A percentile compares a stretch with the other conserved stretches of the same genome.
Conservation (phyloP, 371 early-diverging fungal species). For the Mortierella sp. region DNA sequence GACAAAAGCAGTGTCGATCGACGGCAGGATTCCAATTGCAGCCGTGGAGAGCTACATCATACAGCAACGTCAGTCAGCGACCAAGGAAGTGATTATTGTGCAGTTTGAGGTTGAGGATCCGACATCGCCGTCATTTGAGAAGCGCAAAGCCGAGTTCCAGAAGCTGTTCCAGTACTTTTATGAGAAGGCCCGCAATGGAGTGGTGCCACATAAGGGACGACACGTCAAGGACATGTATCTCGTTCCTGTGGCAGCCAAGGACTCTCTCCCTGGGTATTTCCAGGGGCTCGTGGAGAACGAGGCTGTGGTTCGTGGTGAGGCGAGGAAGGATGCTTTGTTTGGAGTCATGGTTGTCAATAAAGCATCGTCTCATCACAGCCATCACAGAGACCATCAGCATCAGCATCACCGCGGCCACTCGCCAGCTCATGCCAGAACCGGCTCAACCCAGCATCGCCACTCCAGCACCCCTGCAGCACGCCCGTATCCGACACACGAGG, state of each 20-base stretch:
- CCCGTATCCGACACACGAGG: constrained; percentile 24
- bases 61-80: constrained; percentile 62
- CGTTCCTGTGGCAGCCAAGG: constrained; percentile 64
- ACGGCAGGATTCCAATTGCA: constrained; percentile 71
- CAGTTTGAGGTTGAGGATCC: constrained; percentile 56
- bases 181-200: constrained; percentile 71
- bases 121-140: constrained; percentile 8
- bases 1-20: constrained; percentile 67
- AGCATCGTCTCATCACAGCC: constrained; percentile 24
- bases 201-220: constrained; percentile 72
- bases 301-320: constrained; percentile 48
- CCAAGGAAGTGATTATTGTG: constrained; percentile 71
- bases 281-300: constrained; percentile 32
- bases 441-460: constrained; percentile 9
- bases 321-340: constrained; percentile 52
- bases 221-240: constrained; percentile 82
- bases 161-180: constrained; percentile 70
- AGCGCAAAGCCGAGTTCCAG: constrained; percentile 49
- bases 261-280: constrained; percentile 65
- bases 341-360: constrained; percentile 67
- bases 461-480: constrained; percentile 11
- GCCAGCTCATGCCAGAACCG: constrained; percentile 18
- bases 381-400: constrained; percentile 19
- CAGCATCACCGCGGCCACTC: constrained; percentile 18
- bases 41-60: constrained; percentile 67